phyloP scores from a whole-genome alignment of 345 rosid species.

The Pistacia atlantica region DNA sequence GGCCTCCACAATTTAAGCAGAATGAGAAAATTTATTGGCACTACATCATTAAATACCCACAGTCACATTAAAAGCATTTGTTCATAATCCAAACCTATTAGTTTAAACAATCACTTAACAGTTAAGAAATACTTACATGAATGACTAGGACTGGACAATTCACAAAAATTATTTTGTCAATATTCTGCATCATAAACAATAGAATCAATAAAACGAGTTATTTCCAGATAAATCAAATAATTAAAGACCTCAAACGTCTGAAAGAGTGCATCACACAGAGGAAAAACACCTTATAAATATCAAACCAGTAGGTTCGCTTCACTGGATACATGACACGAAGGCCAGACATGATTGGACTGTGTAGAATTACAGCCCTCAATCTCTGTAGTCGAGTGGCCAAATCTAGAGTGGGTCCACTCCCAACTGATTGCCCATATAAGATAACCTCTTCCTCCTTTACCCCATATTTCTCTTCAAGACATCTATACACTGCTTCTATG shows the following conservation, averaged over 20 bases:
- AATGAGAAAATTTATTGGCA: not conserved
- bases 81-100: not conserved
- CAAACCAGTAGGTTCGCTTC: conserved; percentile 91
- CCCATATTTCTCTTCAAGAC: conserved; percentile 74
- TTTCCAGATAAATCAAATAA: not conserved
- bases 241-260: not conserved
- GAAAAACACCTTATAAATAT: conserved; percentile 83
- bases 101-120: conserved; percentile 9
- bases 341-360: conserved; percentile 90
- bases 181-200: conserved; percentile 57
- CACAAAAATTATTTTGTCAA: conserved; percentile 79
- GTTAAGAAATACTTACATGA: conserved; percentile 52
- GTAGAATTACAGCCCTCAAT: conserved; percentile 90
- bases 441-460: conserved; percentile 82
- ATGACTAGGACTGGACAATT: conserved; percentile 79
- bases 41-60: not conserved
- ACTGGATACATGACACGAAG: conserved; percentile 93
- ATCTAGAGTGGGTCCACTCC: conserved; percentile 94
- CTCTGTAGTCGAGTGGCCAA: conserved; percentile 69
- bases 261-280: not conserved
- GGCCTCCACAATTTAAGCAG: not conserved
- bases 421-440: conserved; percentile 92
- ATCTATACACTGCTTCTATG: conserved; percentile 86
- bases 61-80: not conserved
- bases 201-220: conserved; percentile 19